Percentiles rank a stretch among this genome's conserved stretches.
These are phyloP conservation scores for Cylindrotheca fusiformis DNA, from an alignment of 108 stramenopile species.

Conservation along the genomic window DNA sequence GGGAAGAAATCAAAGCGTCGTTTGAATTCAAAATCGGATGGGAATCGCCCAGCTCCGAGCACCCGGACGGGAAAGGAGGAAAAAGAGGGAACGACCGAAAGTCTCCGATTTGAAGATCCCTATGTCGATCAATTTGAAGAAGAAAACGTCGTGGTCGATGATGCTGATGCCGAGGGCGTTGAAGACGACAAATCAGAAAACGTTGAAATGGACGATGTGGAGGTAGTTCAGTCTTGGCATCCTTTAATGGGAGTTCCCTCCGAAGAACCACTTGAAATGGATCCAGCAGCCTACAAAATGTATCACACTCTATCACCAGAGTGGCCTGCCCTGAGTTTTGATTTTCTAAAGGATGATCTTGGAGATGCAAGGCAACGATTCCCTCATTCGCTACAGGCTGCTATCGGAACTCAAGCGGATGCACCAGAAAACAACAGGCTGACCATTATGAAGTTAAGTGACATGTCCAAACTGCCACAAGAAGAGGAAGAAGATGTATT, in stretches of 20 bases:
- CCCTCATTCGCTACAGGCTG: constrained; percentile 87
- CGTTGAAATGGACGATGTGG: constrained; percentile 26
- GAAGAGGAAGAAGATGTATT: constrained; percentile 79
- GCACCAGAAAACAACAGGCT: constrained; percentile 72
- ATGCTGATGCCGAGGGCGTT: constrained; percentile 56
- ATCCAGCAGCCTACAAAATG: constrained; percentile 96
- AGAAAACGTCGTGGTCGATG: constrained; percentile 54
- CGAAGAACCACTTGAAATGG: constrained; percentile 77
- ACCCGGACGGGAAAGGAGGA: background rate
- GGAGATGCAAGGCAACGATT: constrained; percentile 85
- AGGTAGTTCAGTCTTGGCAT: constrained; percentile 50
- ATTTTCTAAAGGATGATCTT: constrained; percentile 84
- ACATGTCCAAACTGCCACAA: constrained; percentile 71
- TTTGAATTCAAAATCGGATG: constrained; percentile 3
- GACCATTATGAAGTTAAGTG: constrained; percentile 82
- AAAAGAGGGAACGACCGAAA: constrained; percentile 59
- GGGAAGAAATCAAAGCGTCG: constrained; percentile 66
- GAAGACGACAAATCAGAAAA: constrained; percentile 45
- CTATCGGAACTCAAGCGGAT: constrained; percentile 92
- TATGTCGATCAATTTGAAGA: constrained; percentile 75
- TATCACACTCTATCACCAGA: constrained; percentile 91
- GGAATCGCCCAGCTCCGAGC: constrained; percentile 20
- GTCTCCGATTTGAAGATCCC: constrained; percentile 78
- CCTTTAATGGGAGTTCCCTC: constrained; percentile 30
- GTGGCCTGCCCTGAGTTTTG: constrained; percentile 95